Evolutionary conservation across 768 basidiomycete genomes (phyloP).

Genomic region (Brasilioporus rufonigricans): DNA sequence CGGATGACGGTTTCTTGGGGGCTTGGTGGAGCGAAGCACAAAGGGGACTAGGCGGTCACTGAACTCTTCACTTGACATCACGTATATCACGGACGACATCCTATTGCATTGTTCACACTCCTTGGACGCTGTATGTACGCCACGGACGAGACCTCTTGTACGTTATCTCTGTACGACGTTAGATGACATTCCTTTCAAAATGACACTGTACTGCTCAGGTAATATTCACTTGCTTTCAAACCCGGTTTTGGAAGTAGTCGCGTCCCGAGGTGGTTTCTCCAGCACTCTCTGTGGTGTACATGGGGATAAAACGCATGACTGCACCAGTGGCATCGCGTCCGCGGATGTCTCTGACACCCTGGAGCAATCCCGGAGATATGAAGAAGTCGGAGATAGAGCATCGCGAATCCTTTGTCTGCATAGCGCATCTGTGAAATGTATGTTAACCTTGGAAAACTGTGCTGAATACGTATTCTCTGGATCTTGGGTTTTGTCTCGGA

Average conservation of each 20-base stretch:
- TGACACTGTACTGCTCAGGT: neutral
- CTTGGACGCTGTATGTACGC: neutral
- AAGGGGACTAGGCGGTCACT: neutral
- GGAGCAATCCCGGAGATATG: too few species aligned
- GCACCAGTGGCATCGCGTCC: too few species aligned
- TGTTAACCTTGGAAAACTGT: too few species aligned
- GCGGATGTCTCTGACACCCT: too few species aligned
- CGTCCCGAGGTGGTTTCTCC: neutral
- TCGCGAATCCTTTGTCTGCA: too few species aligned
- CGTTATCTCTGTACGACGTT: neutral
- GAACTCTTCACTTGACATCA: neutral
- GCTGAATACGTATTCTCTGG: neutral
- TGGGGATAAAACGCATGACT: too few species aligned
- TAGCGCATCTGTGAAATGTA: too few species aligned
- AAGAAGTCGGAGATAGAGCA: too few species aligned
- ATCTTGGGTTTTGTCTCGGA: neutral
- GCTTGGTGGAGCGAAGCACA: neutral
- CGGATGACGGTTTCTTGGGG: neutral
- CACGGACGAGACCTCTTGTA: neutral
- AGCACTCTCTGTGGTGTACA: too few species aligned
- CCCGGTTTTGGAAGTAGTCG: neutral
- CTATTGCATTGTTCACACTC: neutral
- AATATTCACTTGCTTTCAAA: neutral
- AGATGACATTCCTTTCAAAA: slow-evolving; percentile 2
- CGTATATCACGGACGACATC: neutral